Base-by-base conservation (phyloP, 768 basidiomycete genomes). In the Russula virescens region DNA sequence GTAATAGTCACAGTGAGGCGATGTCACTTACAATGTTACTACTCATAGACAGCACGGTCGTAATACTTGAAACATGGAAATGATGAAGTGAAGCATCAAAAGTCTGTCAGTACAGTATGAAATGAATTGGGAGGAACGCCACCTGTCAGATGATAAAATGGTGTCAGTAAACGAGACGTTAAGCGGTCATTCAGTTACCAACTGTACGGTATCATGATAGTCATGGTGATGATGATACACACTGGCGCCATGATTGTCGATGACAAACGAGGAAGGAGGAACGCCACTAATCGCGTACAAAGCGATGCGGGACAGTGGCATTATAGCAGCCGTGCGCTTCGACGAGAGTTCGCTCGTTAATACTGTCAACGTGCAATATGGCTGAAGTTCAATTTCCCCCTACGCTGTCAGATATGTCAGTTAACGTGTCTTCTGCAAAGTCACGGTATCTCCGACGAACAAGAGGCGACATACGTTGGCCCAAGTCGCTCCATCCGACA, bases 201-300 rank as follows among this genome's bases (percentile, higher is more conserved):
- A n/a, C 31, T 31, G 31, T 56, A 56, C n/a, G 26, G 28, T n/a
- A 56, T n/a, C n/a, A n/a, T n/a, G n/a, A n/a, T 21, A 19, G 34
- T 23, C 42, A 46, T 50, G 43, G 31, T 35, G 49, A 45, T 40
- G 21, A 8, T 31, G 31, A 31, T 31, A 11, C 26, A 40, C 34
- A 35, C 42, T 3, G 45, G 38, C n/a, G n/a, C 21, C 18, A 34
- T 56, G 55, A 23, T 31, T 51, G 58, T 45, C 42, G 38, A 53
- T 2, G 23, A 49, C 23, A 16, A 35, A 38, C 42, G n/a, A 46
- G 55, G 19, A 55, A 45, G 13, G 34, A 26, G 31, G 28, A 26
- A 58, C 56, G 61, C 61, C 56, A 62, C 56, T 52, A 47, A 28
- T 58, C 55, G 55, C 21, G 18, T 58, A 25, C 34, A 38, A 10